Evolutionary conservation across 2,329 filamentous ascomycete species (phyloP), one percentile per base, ranked within the genome.

Genomic region (Teratosphaeria pseudoeucalypti): DNA sequence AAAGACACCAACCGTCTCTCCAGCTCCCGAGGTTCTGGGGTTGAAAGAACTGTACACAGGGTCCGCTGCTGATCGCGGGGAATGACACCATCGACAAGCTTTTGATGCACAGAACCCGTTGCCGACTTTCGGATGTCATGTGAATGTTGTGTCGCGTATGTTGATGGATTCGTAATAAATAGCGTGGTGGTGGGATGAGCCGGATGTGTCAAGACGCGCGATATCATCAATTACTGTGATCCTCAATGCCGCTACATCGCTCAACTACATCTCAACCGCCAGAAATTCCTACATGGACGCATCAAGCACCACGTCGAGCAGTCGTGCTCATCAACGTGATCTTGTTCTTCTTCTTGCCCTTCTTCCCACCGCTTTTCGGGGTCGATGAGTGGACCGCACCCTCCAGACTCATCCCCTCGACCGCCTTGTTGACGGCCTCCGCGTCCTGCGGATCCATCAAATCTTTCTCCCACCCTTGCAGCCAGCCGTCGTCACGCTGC

Each of bases 381-480:
- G 67, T 59, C 57, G 64, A 66, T 49, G 63, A 60, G 55, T 60
- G 69, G n/a, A 32, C 61, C 19, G 55, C 57, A 23, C 57, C 57
- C 14, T 62, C 63, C n/a, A 73, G 55, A 26, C 62, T 67, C 57
- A 69, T 67, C 32, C 68, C 70, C 60, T 79, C 77, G 6, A 79
- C 77, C 60, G 80, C 77, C 4, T 79, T 79, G 14, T 79, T 79
- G 14, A 82, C 73, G 54, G 82, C 64, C 54, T 76, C 73, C 57
- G 82, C 78, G 56, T 83, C 78, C 57, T 90, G 87, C 58, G 89
- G 85, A 1, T 83, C 81, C 14, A 85, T 78, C 16, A 95, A 71
- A 59, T 96, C 84, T 60, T 87, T 85, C 68, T 95, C 89, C 86
- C 86, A 89, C 1, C 86, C 90, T 66, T 89, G 86, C 16, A 92